Conservation (phyloP, 2,329 filamentous ascomycete species). For the Ramichloridium luteum region DNA sequence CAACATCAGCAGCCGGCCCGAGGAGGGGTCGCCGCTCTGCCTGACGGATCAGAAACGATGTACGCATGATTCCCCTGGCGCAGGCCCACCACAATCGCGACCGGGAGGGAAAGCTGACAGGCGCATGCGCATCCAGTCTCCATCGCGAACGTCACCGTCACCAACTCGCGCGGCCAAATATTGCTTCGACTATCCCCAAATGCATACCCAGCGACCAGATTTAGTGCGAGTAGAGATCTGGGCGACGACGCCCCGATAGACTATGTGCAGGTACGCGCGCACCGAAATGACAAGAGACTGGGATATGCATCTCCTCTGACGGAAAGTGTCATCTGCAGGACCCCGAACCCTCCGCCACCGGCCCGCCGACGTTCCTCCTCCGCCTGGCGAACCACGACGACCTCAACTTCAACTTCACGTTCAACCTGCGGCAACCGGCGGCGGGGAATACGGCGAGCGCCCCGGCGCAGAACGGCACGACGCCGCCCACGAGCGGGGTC, state of each 20-base stretch:
- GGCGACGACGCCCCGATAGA: constrained; percentile 70
- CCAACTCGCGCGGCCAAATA: constrained; percentile 64
- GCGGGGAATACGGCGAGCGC: constrained; percentile 7
- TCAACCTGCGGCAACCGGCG: constrained; percentile 52
- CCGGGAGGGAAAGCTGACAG: constrained; percentile 3
- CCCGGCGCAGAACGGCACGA: constrained; percentile 9
- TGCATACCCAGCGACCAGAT: constrained; percentile 70
- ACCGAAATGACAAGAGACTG: not conserved
- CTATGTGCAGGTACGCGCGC: constrained; percentile 67
- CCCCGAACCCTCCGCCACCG: constrained; percentile 44
- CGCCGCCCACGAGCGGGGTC: constrained; percentile 33
- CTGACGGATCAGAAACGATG: constrained; percentile 85
- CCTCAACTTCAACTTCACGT: constrained; percentile 83
- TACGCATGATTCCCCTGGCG: constrained; percentile 39
- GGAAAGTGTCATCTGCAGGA: constrained; percentile 48
- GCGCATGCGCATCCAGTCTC: constrained; percentile 54
- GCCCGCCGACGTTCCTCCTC: constrained; percentile 62
- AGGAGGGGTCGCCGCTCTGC: constrained; percentile 69
- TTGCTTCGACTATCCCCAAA: constrained; percentile 73
- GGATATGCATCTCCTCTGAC: constrained; percentile 1
- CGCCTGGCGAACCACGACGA: constrained; percentile 87
- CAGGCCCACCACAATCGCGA: too few species aligned
- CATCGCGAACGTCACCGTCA: constrained; percentile 70
- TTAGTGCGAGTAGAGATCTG: constrained; percentile 55
- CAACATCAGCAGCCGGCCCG: constrained; percentile 76